These are phyloP conservation scores for Pinus albicaulis DNA, from an alignment of 75 land plant genomes.

Conservation along the genomic window DNA sequence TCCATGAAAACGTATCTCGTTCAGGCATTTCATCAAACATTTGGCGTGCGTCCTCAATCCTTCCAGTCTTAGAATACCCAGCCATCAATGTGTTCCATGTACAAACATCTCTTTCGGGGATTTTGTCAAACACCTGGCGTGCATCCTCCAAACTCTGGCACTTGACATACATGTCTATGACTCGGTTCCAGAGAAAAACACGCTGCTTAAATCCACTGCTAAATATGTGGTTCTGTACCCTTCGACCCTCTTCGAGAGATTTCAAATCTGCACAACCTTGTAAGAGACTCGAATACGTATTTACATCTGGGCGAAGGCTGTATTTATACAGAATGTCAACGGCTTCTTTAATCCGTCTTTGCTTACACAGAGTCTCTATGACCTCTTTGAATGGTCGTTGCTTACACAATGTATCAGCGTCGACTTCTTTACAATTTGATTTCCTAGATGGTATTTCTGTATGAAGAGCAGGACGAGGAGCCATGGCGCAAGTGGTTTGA, in stretches of 20 bases:
- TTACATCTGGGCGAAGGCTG: not conserved
- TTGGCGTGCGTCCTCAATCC: not conserved
- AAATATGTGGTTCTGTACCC: not conserved
- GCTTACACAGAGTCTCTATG: not conserved
- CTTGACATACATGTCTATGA: not conserved
- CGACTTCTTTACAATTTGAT: not conserved
- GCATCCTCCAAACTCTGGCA: not conserved
- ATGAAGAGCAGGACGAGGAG: not conserved
- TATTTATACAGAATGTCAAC: not conserved
- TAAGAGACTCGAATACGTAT: not conserved
- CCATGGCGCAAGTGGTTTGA: not conserved
- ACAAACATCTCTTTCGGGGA: not conserved
- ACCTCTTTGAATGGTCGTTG: not conserved
- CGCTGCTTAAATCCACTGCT: not conserved
- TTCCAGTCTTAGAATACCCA: not conserved
- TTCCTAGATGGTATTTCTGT: not conserved
- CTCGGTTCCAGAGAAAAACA: conserved; percentile 3
- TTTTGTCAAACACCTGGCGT: not conserved
- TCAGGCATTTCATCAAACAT: not conserved
- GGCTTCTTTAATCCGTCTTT: not conserved
- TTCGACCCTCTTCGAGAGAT: not conserved
- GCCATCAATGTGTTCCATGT: not conserved
- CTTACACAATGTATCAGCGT: not conserved
- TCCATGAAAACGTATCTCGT: not conserved
- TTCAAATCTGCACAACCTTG: not conserved